These are phyloP conservation scores for Borovskyia barvae DNA, from an alignment of 208 protist genomes.

Conservation along the genomic window DNA sequence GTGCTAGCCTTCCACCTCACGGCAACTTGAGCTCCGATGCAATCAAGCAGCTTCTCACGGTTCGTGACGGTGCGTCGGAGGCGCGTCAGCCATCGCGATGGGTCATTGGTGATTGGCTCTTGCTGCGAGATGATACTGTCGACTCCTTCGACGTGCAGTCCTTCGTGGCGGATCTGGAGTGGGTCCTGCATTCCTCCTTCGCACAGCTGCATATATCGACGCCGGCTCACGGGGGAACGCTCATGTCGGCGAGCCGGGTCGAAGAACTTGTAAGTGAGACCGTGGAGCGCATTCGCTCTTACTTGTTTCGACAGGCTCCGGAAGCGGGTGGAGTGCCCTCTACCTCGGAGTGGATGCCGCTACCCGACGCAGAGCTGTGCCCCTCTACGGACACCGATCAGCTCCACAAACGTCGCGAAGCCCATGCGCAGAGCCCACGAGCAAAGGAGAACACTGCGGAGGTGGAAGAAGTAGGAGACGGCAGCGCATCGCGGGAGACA, in stretches of 20 bases:
- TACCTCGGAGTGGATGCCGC: no score
- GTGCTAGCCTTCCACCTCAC: constrained; percentile 50
- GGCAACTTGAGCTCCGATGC: constrained; percentile 72
- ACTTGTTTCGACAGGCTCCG: constrained; percentile 10
- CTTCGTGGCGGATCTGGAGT: constrained; percentile 67
- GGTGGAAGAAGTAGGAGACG: no score
- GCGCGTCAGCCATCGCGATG: constrained; percentile 52
- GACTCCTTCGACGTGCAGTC: constrained; percentile 19
- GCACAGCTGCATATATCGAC: constrained; percentile 69
- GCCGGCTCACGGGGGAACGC: constrained; percentile 24
- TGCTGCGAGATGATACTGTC: constrained; percentile 30
- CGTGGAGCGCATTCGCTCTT: constrained; percentile 56
- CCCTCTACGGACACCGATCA: no score
- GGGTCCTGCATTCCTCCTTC: constrained; percentile 76
- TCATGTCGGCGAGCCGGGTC: constrained; percentile 38
- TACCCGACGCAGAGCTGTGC: no score
- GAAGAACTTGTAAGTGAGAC: constrained; percentile 69
- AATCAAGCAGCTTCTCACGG: constrained; percentile 60
- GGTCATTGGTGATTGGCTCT: constrained; percentile 83
- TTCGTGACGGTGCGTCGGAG: constrained; percentile 69
- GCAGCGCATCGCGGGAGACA: no score
- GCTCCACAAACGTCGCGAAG: no score
- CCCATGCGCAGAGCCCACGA: no score
- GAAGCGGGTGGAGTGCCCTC: no score
- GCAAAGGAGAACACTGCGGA: no score